These are phyloP conservation scores for Lepidium campestre DNA, from an alignment of 441 rosid genomes.

Conservation along the genomic window DNA sequence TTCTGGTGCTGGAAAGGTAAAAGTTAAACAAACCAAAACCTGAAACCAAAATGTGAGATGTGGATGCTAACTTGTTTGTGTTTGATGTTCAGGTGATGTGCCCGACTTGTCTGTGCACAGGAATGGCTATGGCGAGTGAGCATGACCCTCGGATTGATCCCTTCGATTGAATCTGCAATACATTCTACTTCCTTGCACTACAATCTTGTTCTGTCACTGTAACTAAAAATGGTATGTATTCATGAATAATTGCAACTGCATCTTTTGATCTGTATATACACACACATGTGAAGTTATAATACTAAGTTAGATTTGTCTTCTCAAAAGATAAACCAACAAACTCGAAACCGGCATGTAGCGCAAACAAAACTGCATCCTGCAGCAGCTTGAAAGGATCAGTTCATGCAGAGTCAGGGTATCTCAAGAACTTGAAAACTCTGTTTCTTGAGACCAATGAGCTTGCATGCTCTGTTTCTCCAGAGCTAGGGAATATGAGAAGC, in stretches of 20 bases:
- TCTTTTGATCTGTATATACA: constrained; percentile 15
- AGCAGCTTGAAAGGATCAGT: constrained; percentile 43
- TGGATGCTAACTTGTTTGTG: constrained; percentile 10
- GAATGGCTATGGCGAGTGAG: constrained; percentile 99
- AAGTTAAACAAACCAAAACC: background rate
- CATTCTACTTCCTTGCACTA: background rate
- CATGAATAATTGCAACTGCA: constrained; percentile 1
- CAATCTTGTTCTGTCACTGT: background rate
- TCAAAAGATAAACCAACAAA: background rate
- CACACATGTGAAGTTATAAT: constrained; percentile 3
- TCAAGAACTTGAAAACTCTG: constrained; percentile 49
- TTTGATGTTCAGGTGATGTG: constrained; percentile 74
- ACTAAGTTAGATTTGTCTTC: constrained; percentile 12
- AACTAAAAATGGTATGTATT: constrained; percentile 18
- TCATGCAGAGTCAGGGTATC: constrained; percentile 47
- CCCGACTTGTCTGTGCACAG: constrained; percentile 95
- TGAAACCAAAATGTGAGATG: constrained; percentile 21
- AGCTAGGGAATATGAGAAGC: constrained; percentile 48
- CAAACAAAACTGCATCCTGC: background rate
- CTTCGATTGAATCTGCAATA: constrained; percentile 51
- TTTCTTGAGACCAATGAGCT: constrained; percentile 54
- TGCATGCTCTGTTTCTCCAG: constrained; percentile 40
- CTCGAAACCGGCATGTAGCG: background rate
- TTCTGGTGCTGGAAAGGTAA: constrained; percentile 88
- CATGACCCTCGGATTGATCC: constrained; percentile 94